Evolutionary conservation across 225 moss, liverwort and hornwort genomes (phyloP).

Genomic region (Marchantia paleacea): DNA sequence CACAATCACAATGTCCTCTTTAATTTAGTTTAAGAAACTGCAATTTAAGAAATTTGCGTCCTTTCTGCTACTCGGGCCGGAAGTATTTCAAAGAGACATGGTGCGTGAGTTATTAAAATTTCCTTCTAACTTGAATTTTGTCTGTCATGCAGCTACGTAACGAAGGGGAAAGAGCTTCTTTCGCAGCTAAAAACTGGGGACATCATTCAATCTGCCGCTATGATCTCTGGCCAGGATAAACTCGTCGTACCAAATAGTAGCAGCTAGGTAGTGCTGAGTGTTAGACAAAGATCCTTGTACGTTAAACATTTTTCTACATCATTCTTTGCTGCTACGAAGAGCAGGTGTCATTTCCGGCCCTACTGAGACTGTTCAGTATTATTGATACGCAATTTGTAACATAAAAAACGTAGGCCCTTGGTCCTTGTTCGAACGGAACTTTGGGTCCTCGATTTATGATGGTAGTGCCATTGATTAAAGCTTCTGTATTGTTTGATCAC

Average conservation of each 20-base stretch:
- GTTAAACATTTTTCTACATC: not conserved
- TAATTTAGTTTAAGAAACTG: too few species aligned
- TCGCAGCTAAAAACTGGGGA: constrained; percentile 91
- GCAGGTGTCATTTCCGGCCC: not conserved
- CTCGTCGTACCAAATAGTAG: constrained; percentile 49
- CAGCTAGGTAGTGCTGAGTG: constrained; percentile 4
- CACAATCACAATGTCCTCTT: too few species aligned
- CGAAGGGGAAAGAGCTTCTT: constrained; percentile 84
- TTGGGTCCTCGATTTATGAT: too few species aligned
- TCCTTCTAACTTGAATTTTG: not conserved
- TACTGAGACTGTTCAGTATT: not conserved
- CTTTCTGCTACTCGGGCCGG: too few species aligned
- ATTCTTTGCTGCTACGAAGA: constrained; percentile 4
- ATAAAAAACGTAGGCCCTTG: not conserved
- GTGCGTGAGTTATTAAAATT: not conserved
- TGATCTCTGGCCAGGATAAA: constrained; percentile 68
- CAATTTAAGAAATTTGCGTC: too few species aligned
- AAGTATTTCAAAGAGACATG: too few species aligned
- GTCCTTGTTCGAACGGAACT: not conserved
- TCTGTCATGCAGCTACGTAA: constrained; percentile 59
- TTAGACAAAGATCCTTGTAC: constrained; percentile 17
- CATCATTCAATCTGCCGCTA: constrained; percentile 69
- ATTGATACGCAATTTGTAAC: not conserved
- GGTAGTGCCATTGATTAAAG: too few species aligned
- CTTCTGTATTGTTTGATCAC: too few species aligned